Conservation (phyloP, 2,329 filamentous ascomycete genomes). For the Sordariomycetes sp. region DNA sequence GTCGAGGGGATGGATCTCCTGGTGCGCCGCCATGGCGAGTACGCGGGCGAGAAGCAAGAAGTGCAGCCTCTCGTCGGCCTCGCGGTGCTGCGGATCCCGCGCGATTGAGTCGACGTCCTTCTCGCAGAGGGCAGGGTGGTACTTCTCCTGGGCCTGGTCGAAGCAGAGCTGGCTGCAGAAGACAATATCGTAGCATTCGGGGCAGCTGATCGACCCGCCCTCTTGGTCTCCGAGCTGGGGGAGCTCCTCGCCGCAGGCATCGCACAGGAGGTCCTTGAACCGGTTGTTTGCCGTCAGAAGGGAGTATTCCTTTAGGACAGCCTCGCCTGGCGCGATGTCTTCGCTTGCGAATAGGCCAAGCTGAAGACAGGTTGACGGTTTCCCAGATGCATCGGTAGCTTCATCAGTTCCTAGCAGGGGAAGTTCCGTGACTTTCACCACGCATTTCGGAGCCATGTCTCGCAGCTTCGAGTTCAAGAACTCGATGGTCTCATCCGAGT, state of each 20-base stretch:
- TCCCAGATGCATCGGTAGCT: constrained; percentile 25
- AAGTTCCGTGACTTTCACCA: constrained; percentile 62
- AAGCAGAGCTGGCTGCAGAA: constrained; percentile 51
- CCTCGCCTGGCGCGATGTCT: constrained; percentile 64
- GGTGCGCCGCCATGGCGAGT: constrained; percentile 49
- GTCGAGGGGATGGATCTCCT: constrained; percentile 49
- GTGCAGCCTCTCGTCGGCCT: constrained; percentile 48
- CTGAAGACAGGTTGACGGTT: constrained; percentile 53
- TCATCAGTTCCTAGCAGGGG: constrained; percentile 45
- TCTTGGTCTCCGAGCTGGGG: constrained; percentile 39
- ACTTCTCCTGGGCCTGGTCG: constrained; percentile 40
- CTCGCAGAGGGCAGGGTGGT: constrained; percentile 53
- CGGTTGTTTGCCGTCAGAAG: constrained; percentile 82
- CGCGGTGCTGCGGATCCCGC: constrained; percentile 46
- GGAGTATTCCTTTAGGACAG: constrained; percentile 69
- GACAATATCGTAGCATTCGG: constrained; percentile 50
- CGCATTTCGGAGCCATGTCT: constrained; percentile 65
- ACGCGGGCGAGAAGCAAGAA: constrained; percentile 48
- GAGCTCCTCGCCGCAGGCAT: constrained; percentile 70
- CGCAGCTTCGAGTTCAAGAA: constrained; percentile 60
- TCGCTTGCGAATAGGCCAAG: constrained; percentile 82
- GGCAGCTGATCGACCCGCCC: constrained; percentile 37
- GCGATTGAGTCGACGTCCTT: constrained; percentile 53
- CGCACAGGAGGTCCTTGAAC: constrained; percentile 75
- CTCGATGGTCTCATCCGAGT: constrained; percentile 52